phyloP scores from a whole-genome alignment of 1,284 basidiomycete genomes.

The Grifola frondosa region DNA sequence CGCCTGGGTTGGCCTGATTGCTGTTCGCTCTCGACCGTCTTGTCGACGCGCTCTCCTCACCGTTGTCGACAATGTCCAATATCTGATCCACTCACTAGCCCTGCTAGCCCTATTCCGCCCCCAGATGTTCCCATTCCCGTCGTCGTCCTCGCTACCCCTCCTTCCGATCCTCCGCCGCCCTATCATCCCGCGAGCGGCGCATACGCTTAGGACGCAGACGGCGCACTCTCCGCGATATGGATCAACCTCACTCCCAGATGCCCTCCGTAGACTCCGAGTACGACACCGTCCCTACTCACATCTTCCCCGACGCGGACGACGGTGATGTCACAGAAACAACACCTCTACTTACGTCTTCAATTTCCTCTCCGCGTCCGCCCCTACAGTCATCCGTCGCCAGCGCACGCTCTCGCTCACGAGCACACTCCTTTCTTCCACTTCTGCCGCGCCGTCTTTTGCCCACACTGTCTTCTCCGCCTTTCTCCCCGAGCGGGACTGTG shows the following conservation, averaged over 20 bases:
- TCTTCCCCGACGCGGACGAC: slow-evolving; percentile 17
- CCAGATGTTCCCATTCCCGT: too few species aligned
- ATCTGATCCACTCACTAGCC: too few species aligned
- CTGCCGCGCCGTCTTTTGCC: slow-evolving; percentile 59
- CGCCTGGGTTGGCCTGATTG: too few species aligned
- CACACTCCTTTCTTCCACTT: slow-evolving; percentile 44
- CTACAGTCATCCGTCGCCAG: slow-evolving; percentile 21
- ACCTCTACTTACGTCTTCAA: slow-evolving; percentile 38
- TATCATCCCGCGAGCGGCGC: slow-evolving; percentile 52
- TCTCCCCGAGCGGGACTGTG: slow-evolving; percentile 41
- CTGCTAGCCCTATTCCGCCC: too few species aligned
- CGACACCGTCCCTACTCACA: slow-evolving; percentile 15
- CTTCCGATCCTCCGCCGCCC: slow-evolving; percentile 61
- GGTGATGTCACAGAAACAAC: slow-evolving; percentile 39
- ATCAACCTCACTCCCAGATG: slow-evolving; percentile 30
- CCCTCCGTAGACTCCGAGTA: slow-evolving; percentile 33
- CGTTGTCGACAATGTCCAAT: too few species aligned
- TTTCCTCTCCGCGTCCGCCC: slow-evolving; percentile 17
- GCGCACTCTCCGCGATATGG: slow-evolving; percentile 21
- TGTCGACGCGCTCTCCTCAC: too few species aligned
- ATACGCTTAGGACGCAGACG: slow-evolving; percentile 30
- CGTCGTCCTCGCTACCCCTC: slow-evolving; percentile 23
- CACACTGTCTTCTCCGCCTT: slow-evolving; percentile 69
- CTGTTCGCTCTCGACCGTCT: too few species aligned
- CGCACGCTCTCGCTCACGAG: slow-evolving; percentile 60